phyloP scores from a whole-genome alignment of 345 rosid genomes.

The Zanthoxylum bungeanum region DNA sequence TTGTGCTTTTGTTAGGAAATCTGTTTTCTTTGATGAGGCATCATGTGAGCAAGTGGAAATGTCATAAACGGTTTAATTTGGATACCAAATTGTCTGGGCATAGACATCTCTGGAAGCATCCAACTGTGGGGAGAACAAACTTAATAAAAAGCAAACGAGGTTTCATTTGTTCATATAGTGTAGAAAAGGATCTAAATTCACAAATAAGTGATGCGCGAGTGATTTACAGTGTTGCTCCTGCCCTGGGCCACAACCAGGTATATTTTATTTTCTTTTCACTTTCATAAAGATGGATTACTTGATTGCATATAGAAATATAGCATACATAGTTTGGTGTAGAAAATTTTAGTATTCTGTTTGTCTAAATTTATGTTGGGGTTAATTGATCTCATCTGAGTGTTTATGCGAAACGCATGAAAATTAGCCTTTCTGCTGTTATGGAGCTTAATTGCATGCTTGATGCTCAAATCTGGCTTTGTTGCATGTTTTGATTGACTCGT shows the following conservation, averaged over 20 bases:
- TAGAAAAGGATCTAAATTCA: conserved; percentile 30
- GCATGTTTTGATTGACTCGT: not conserved
- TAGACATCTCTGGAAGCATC: conserved; percentile 11
- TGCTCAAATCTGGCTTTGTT: not conserved
- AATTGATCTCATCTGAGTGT: not conserved
- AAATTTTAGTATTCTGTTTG: not conserved
- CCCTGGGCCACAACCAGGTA: conserved; percentile 92
- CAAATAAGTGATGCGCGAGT: conserved; percentile 50
- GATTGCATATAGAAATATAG: not conserved
- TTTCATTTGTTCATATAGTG: conserved; percentile 33
- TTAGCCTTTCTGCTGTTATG: not conserved
- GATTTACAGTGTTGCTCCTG: conserved; percentile 73
- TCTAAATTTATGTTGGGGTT: not conserved
- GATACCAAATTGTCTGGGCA: not conserved
- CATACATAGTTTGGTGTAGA: not conserved
- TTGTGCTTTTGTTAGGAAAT: conserved; percentile 13
- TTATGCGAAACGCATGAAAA: not conserved
- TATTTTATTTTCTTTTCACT: not conserved
- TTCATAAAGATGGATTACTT: not conserved
- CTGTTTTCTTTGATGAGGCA: conserved; percentile 15
- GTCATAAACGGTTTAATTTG: conserved; percentile 11
- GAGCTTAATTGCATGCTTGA: not conserved
- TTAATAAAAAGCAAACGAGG: conserved; percentile 12
- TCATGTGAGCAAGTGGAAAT: conserved; percentile 20
- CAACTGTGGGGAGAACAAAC: conserved; percentile 12